Evolutionary conservation across 306 rosid genomes (phyloP).

Genomic region (Citrullus mucosospermus): DNA sequence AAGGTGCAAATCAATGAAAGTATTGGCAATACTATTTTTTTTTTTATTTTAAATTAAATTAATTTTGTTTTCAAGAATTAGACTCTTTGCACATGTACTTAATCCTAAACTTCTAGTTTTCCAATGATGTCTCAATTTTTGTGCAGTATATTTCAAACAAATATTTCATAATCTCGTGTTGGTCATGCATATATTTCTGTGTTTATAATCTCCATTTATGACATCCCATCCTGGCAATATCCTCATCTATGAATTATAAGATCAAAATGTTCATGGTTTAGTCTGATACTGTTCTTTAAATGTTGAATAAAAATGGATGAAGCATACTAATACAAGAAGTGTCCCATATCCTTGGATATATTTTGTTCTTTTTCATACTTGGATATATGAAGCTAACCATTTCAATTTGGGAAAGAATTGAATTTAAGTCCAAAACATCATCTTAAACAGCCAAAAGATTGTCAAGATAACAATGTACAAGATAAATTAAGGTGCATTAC

Average conservation of each 20-base stretch:
- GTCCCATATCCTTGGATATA: neutral
- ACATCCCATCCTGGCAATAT: neutral
- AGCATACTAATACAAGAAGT: neutral
- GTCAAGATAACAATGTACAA: neutral
- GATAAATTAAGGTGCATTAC: neutral
- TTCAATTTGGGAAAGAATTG: neutral
- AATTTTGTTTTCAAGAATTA: neutral
- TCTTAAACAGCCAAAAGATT: neutral
- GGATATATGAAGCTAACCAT: neutral
- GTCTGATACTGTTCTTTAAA: neutral
- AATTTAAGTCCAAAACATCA: neutral
- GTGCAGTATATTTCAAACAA: neutral
- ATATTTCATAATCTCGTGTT: neutral
- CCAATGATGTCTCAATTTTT: neutral
- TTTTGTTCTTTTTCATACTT: neutral
- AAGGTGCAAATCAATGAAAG: constrained; percentile 29
- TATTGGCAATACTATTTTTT: neutral
- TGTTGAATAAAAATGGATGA: neutral
- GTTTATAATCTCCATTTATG: neutral
- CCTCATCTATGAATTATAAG: neutral
- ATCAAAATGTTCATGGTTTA: neutral
- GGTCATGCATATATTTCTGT: neutral
- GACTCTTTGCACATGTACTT: neutral
- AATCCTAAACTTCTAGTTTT: neutral
- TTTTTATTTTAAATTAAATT: neutral